Evolutionary conservation across 2,329 filamentous ascomycete species (phyloP).

Genomic region (Botryotinia globosa): DNA sequence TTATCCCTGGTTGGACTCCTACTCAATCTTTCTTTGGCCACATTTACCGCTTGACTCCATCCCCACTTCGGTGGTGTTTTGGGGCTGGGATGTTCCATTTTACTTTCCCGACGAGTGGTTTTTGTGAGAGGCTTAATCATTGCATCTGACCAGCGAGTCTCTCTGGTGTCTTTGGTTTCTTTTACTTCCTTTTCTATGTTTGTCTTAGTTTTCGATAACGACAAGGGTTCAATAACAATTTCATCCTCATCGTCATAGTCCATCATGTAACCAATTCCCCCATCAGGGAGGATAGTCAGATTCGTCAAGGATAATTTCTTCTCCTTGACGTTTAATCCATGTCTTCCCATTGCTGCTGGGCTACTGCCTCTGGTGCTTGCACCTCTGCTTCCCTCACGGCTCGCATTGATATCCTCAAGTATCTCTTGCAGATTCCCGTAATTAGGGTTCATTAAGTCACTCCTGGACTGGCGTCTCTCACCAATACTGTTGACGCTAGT

Average conservation of each 20-base stretch:
- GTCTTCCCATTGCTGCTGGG: neutral
- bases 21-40: neutral
- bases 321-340: slow-evolving; percentile 15
- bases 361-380: slow-evolving; percentile 7
- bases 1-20: slow-evolving; percentile 7
- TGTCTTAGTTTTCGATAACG: neutral
- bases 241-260: slow-evolving; percentile 11
- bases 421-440: slow-evolving; percentile 13
- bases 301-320: slow-evolving; percentile 5
- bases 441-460: slow-evolving; percentile 6
- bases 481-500: slow-evolving; percentile 7
- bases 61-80: slow-evolving; percentile 26
- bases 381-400: neutral
- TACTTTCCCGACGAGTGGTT: slow-evolving; percentile 24
- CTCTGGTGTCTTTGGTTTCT: neutral
- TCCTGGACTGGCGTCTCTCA: slow-evolving; percentile 6
- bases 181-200: neutral
- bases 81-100: slow-evolving; percentile 31
- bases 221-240: neutral
- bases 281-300: slow-evolving; percentile 8
- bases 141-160: slow-evolving; percentile 26
- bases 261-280: neutral
- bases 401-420: neutral
- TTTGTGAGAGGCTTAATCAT: slow-evolving; percentile 25
- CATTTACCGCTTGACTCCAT: slow-evolving; percentile 11